A percentile compares a stretch with the other conserved stretches of the same genome.
phyloP scores from a whole-genome alignment of 2,329 filamentous ascomycete genomes.

The Conoideocrella luteorostrata region DNA sequence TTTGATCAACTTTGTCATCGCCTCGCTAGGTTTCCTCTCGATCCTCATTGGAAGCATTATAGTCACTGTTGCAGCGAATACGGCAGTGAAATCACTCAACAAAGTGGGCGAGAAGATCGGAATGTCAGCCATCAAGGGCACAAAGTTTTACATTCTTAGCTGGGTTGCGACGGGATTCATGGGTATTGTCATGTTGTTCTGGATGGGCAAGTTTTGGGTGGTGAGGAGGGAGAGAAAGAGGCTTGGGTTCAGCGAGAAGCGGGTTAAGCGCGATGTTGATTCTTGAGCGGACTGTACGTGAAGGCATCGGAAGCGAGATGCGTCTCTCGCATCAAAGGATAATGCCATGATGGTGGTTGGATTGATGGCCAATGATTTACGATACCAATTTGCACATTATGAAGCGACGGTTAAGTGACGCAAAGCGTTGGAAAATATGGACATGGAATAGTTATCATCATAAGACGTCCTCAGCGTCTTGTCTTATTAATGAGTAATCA shows the following conservation, averaged over 20 bases:
- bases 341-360: too few relatives aligned
- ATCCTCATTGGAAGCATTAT: slow-evolving; percentile 37
- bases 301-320: background rate
- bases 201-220: slow-evolving; percentile 29
- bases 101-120: slow-evolving; percentile 36
- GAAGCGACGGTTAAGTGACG: background rate
- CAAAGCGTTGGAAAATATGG: too few relatives aligned
- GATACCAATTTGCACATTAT: background rate
- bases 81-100: slow-evolving; percentile 36
- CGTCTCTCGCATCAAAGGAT: too few relatives aligned
- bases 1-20: slow-evolving; percentile 31
- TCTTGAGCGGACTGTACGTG: background rate
- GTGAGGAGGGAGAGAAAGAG: slow-evolving; percentile 19
- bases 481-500: too few relatives aligned
- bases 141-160: slow-evolving; percentile 37
- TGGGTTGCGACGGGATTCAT: slow-evolving; percentile 44
- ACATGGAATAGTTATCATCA: background rate
- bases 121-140: slow-evolving; percentile 35
- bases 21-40: slow-evolving; percentile 28
- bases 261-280: background rate
- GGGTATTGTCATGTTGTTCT: slow-evolving; percentile 32
- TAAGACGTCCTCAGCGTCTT: too few relatives aligned
- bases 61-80: slow-evolving; percentile 33
- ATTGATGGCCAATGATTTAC: background rate
- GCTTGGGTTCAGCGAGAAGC: background rate